Evolutionary conservation across 805 yeast species (phyloP).

Genomic region (Metschnikowia kofuensis): DNA sequence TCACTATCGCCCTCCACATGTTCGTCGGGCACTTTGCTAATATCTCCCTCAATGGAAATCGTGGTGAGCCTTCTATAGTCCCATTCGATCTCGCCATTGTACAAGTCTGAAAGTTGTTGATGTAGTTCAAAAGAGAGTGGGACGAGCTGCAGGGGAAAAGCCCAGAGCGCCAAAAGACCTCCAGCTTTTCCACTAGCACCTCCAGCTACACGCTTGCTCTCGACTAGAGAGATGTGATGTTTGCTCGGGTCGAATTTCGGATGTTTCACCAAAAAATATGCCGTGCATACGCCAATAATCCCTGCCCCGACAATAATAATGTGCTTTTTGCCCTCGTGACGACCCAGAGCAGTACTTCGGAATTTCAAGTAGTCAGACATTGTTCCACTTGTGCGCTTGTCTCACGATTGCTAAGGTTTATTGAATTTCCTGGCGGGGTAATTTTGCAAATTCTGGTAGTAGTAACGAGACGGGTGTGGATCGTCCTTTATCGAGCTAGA

Average conservation of each 20-base stretch:
- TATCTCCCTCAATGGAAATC: constrained; percentile 81
- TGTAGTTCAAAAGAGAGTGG: constrained; percentile 85
- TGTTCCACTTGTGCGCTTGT: background rate
- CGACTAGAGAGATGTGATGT: constrained; percentile 81
- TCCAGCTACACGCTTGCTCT: constrained; percentile 90
- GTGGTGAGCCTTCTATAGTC: constrained; percentile 89
- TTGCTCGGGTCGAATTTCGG: constrained; percentile 70
- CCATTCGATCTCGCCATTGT: constrained; percentile 85
- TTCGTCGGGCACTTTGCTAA: constrained; percentile 32
- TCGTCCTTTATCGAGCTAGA: no score
- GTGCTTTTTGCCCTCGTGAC: constrained; percentile 62
- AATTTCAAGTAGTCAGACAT: constrained; percentile 34
- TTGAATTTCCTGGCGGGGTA: no score
- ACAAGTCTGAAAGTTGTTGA: constrained; percentile 73
- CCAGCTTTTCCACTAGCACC: constrained; percentile 99
- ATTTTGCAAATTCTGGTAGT: no score
- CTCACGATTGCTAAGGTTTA: no score
- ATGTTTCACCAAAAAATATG: constrained; percentile 82
- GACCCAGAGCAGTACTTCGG: constrained; percentile 44
- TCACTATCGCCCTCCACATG: constrained; percentile 18
- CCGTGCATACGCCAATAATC: constrained; percentile 92
- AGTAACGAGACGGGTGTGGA: no score
- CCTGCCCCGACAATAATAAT: constrained; percentile 92
- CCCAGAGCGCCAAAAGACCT: constrained; percentile 92
- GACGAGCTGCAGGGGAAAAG: constrained; percentile 92